These are phyloP conservation scores for Macrotyloma uniflorum DNA, from an alignment of 306 rosid genomes.

Conservation along the genomic window DNA sequence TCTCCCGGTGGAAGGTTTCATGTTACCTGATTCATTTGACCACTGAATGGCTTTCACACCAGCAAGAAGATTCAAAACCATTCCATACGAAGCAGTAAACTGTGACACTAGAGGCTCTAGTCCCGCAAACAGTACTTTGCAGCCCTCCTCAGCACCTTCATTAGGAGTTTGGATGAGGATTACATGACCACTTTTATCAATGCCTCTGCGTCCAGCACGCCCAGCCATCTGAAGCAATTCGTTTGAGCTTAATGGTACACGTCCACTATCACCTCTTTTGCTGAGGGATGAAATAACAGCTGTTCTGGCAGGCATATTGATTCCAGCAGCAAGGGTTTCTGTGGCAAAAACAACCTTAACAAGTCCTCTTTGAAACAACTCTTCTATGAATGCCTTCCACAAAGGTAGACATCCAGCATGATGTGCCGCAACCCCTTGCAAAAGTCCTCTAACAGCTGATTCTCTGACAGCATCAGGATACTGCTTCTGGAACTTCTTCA, in stretches of 20 bases:
- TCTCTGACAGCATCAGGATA: conserved; percentile 97
- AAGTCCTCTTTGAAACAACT: conserved; percentile 90
- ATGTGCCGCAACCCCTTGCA: conserved; percentile 94
- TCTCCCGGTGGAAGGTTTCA: conserved; percentile 55
- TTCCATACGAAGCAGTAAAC: conserved; percentile 96
- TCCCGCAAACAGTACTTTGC: conserved; percentile 90
- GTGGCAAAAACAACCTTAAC: conserved; percentile 98
- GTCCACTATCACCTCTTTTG: conserved; percentile 82
- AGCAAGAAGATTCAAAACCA: conserved; percentile 93
- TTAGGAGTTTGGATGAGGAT: conserved; percentile 83
- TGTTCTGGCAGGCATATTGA: conserved; percentile 98
- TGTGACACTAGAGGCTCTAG: conserved; percentile 94
- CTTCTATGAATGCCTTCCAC: conserved; percentile 95
- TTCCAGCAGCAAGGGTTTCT: conserved; percentile 97
- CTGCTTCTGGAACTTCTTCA: conserved; percentile 82
- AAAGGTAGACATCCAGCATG: conserved; percentile 98
- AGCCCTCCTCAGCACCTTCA: conserved; percentile 95
- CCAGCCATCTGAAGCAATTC: conserved; percentile 99
- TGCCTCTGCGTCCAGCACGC: conserved; percentile 99
- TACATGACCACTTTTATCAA: conserved; percentile 82
- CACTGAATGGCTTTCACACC: conserved; percentile 80
- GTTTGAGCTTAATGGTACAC: conserved; percentile 67
- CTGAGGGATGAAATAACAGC: conserved; percentile 88
- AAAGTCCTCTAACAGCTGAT: conserved; percentile 77
- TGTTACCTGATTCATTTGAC: conserved; percentile 60